A percentile compares a stretch with the other conserved stretches of the same genome.
Evolutionary conservation across 345 rosid species (phyloP).

Genomic region (Salix koriyanagi): DNA sequence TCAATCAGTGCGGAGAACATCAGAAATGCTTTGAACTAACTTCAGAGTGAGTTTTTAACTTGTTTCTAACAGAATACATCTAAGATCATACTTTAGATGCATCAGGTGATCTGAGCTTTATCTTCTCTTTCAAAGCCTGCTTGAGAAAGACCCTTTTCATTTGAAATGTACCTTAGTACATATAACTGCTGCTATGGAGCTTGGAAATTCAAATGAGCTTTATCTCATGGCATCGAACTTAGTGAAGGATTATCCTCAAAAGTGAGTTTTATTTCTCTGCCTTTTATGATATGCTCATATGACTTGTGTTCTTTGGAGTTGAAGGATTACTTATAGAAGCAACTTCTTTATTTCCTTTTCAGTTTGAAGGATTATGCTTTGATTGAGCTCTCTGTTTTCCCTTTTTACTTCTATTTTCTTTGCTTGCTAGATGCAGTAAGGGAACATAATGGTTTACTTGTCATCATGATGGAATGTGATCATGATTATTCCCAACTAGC

Average conservation of each 20-base stretch:
- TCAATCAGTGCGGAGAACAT: slow-evolving; percentile 92
- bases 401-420: not conserved
- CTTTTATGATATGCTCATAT: no score
- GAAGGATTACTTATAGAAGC: not conserved
- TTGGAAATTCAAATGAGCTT: slow-evolving; percentile 94
- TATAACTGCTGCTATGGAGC: slow-evolving; percentile 92
- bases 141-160: slow-evolving; percentile 98
- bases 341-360: not conserved
- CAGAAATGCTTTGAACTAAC: slow-evolving; percentile 92
- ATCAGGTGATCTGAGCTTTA: slow-evolving; percentile 14
- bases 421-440: not conserved
- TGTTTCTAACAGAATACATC: slow-evolving; percentile 12
- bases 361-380: not conserved
- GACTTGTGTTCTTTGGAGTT: not conserved
- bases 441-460: not conserved
- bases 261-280: slow-evolving; percentile 43
- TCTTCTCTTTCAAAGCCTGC: slow-evolving; percentile 49
- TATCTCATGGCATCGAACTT: slow-evolving; percentile 92
- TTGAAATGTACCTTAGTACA: slow-evolving; percentile 80
- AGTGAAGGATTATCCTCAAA: slow-evolving; percentile 93
- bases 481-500: not conserved
- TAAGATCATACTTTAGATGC: slow-evolving; percentile 7
- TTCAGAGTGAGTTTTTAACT: slow-evolving; percentile 53
- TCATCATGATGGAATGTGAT: not conserved
- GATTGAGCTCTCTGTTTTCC: not conserved